Evolutionary conservation across 2,329 filamentous ascomycete species (phyloP).

Genomic region (Ophiostoma montium): DNA sequence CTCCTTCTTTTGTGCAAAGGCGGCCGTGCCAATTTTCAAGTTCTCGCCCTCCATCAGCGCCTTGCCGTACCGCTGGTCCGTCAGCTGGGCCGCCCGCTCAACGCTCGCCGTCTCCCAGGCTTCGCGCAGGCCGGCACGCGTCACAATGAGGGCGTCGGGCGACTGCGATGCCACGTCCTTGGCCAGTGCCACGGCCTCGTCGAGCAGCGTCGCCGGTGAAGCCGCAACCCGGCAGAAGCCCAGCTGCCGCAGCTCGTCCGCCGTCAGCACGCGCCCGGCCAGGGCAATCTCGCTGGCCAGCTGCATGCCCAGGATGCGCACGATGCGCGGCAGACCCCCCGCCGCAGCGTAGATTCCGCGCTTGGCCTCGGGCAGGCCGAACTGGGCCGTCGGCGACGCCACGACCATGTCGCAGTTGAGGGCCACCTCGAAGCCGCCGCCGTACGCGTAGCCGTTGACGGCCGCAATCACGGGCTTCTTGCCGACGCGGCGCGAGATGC

Average conservation of each 20-base stretch:
- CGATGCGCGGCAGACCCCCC: conserved; percentile 54
- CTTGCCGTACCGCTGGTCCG: conserved; percentile 16
- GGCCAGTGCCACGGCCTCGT: conserved; percentile 43
- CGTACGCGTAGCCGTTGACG: conserved; percentile 46
- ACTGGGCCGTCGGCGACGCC: conserved; percentile 34
- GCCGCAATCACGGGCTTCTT: conserved; percentile 50
- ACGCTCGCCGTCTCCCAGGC: conserved; percentile 47
- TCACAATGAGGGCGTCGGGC: conserved; percentile 62
- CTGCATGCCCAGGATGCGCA: conserved; percentile 51
- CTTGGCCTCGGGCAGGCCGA: conserved; percentile 52
- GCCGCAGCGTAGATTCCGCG: conserved; percentile 58
- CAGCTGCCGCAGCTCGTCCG: conserved; percentile 46
- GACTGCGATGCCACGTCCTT: conserved; percentile 48
- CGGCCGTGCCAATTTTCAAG: conserved; percentile 17
- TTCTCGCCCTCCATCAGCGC: conserved; percentile 14
- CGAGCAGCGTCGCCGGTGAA: conserved; percentile 26
- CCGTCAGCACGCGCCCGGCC: conserved; percentile 43
- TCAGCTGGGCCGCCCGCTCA: conserved; percentile 14
- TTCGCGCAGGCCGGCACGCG: conserved; percentile 53
- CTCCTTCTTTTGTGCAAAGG: conserved; percentile 16
- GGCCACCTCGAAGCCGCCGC: conserved; percentile 47
- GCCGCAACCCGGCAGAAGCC: conserved; percentile 43
- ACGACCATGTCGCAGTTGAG: conserved; percentile 47
- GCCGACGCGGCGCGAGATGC: conserved; percentile 34
- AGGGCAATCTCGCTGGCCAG: conserved; percentile 59